These are phyloP conservation scores for Nakazawaea wickerhamii DNA, from an alignment of 805 yeast species.

Conservation along the genomic window DNA sequence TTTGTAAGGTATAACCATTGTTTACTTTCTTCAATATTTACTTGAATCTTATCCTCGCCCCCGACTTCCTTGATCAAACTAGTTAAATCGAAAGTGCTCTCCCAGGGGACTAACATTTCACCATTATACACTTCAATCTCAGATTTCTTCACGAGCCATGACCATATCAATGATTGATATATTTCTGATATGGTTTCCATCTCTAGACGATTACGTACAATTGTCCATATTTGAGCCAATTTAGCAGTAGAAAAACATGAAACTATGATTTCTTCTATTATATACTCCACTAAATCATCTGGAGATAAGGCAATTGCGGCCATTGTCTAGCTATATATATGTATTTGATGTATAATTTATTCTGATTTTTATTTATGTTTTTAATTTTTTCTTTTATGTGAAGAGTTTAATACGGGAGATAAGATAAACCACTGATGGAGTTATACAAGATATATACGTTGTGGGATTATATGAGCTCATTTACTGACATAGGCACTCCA, in stretches of 20 bases:
- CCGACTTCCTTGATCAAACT: slow-evolving; percentile 10
- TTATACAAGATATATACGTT: too few species aligned
- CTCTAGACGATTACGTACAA: slow-evolving; percentile 17
- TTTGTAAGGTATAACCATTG: slow-evolving; percentile 59
- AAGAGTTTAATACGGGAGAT: too few species aligned
- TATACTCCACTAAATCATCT: slow-evolving; percentile 27
- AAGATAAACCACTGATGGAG: too few species aligned
- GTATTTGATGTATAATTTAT: neutral
- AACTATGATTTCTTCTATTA: slow-evolving; percentile 31
- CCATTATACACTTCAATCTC: slow-evolving; percentile 19
- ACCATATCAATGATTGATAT: slow-evolving; percentile 24
- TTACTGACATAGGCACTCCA: too few species aligned
- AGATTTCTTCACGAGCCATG: slow-evolving; percentile 29
- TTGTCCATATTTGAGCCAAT: slow-evolving; percentile 28
- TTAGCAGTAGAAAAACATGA: slow-evolving; percentile 28
- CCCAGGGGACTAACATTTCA: slow-evolving; percentile 8
- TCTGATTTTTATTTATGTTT: neutral
- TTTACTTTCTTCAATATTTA: slow-evolving; percentile 46
- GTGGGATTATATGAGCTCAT: too few species aligned
- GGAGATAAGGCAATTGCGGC: slow-evolving; percentile 21
- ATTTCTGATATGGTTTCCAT: neutral
- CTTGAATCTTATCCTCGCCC: slow-evolving; percentile 14
- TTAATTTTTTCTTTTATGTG: neutral
- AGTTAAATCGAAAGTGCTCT: slow-evolving; percentile 1
- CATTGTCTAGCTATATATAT: neutral